Base-by-base conservation (phyloP, 2,329 filamentous ascomycete genomes). In the Talaromyces sp. region DNA sequence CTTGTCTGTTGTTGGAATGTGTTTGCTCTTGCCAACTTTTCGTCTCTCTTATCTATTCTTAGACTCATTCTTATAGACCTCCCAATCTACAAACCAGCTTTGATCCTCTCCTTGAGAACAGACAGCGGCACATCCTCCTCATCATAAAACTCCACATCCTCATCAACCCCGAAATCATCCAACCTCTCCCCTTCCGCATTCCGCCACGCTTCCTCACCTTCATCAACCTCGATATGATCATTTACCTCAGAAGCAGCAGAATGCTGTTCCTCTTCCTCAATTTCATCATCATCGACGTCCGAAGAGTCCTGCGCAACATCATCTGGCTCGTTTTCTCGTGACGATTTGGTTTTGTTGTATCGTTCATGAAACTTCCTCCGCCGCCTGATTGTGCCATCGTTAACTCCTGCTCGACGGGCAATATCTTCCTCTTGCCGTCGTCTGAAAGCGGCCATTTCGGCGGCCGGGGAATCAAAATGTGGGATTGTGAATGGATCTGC, bases 111-210 rank as follows among this genome's bases (percentile, higher is more conserved):
- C 36, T 41, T 56, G 7, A 62, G 50, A 41, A 57, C 53, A 21
- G 61, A 78, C 52, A 87, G 67, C 2, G 84, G 84, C 13, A 86
- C 67, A 64, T 86, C 79, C 60, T 87, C 84, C 58, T 83, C 80
- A 62, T 85, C 84, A 63, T 84, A 85, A 58, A 86, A 86, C 61
- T 86, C 84, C 1, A 78, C 77, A 31, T 84, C 82, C 66, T 86
- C 84, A 64, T 87, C 84, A 3, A 87, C 82, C 0, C 84, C 84
- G 66, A 86, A 87, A 62, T 87, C 84, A 17, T 80, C 73, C 21
- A 87, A 70, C 19, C 83, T 71, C 62, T 87, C 84, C 3, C 84
- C 84, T 65, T 86, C 84, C 0, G 81, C 78, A 64, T 86, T 85
- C 28, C 77, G 77, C 84, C 84, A 87, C 0, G 74, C 79, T 70